These are phyloP conservation scores for Metarhizium rileyi DNA, from an alignment of 2,329 filamentous ascomycete genomes.

Conservation along the genomic window DNA sequence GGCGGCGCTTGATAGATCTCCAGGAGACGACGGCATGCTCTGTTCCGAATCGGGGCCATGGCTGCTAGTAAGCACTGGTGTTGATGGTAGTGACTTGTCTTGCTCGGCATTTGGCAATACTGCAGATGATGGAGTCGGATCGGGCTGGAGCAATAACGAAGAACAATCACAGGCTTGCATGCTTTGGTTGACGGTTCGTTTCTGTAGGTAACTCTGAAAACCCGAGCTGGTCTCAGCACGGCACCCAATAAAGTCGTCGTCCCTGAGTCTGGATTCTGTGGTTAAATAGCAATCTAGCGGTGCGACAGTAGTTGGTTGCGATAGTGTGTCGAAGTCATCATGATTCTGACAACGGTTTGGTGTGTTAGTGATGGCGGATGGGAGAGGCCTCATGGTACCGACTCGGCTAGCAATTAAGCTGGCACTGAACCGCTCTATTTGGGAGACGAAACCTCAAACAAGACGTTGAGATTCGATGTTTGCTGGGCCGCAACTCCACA, in stretches of 20 bases:
- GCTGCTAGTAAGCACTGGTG: conserved; percentile 16
- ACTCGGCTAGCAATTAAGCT: not conserved
- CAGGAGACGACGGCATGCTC: conserved; percentile 42
- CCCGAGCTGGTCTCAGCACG: not conserved
- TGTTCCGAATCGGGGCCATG: conserved; percentile 23
- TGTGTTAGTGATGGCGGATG: not conserved
- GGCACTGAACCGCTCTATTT: not conserved
- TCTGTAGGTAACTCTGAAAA: conserved; percentile 12
- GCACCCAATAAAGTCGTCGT: conserved; percentile 9
- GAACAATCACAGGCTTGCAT: not conserved
- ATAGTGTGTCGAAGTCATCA: not conserved
- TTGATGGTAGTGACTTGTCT: conserved; percentile 17
- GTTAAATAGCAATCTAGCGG: conserved; percentile 26
- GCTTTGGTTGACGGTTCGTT: conserved; percentile 10
- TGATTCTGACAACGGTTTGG: not conserved
- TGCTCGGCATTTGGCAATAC: conserved; percentile 8
- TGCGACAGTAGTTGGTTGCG: conserved; percentile 10
- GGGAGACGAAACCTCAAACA: not conserved
- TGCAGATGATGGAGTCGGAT: conserved; percentile 1
- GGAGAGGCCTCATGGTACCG: conserved; percentile 1
- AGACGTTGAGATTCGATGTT: not conserved
- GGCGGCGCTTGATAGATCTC: conserved; percentile 40
- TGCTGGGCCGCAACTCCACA: not conserved
- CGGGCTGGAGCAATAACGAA: not conserved
- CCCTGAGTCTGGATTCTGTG: conserved; percentile 23